These are phyloP conservation scores for Pythium monospermum DNA, from an alignment of 352 stramenopile genomes.

Conservation along the genomic window DNA sequence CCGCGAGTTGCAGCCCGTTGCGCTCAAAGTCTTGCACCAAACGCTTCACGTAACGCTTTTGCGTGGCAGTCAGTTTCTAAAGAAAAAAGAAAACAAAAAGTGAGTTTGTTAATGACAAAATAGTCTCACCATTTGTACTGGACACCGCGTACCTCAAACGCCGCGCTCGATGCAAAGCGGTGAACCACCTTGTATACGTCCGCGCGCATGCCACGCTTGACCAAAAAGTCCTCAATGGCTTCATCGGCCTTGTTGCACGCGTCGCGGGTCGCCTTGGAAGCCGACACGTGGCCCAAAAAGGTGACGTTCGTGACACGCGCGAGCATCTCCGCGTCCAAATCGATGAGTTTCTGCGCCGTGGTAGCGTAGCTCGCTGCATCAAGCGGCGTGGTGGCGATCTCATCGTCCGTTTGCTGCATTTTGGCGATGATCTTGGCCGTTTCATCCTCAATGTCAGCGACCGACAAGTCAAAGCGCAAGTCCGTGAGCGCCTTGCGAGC, in stretches of 20 bases:
- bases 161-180: slow-evolving; percentile 40
- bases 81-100: too few relatives aligned
- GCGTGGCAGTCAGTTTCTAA: slow-evolving; percentile 44
- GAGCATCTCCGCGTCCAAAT: slow-evolving; percentile 83
- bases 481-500: slow-evolving; percentile 53
- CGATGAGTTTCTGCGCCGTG: slow-evolving; percentile 72
- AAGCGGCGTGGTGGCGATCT: slow-evolving; percentile 42
- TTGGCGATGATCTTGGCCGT: slow-evolving; percentile 53
- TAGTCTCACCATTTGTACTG: too few relatives aligned
- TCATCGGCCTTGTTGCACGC: slow-evolving; percentile 79
- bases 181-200: slow-evolving; percentile 81
- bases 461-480: slow-evolving; percentile 70
- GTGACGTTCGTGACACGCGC: slow-evolving; percentile 78
- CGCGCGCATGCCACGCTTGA: slow-evolving; percentile 74
- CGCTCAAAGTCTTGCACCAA: slow-evolving; percentile 81
- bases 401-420: slow-evolving; percentile 75
- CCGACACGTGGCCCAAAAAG: slow-evolving; percentile 78
- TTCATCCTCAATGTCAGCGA: slow-evolving; percentile 66
- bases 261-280: slow-evolving; percentile 62
- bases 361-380: slow-evolving; percentile 50
- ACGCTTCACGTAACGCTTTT: slow-evolving; percentile 76
- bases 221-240: slow-evolving; percentile 66
- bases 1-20: slow-evolving; percentile 73
- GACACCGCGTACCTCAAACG: slow-evolving; percentile 33
- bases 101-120: background rate